A percentile compares a stretch with the other conserved stretches of the same genome.
Evolutionary conservation across 345 rosid species (phyloP).

Genomic region (Linum lewisii): DNA sequence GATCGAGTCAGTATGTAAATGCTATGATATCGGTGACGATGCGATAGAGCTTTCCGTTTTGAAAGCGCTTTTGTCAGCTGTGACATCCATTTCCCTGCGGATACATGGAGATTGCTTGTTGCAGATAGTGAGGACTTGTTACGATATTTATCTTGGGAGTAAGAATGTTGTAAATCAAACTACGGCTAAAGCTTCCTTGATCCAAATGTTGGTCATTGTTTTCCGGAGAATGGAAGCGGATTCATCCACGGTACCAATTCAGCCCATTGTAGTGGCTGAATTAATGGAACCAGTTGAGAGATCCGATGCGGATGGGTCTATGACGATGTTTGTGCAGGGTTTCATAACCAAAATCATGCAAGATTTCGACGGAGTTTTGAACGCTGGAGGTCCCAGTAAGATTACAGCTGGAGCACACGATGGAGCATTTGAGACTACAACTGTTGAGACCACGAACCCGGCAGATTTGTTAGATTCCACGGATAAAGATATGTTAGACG

Average conservation of each 20-base stretch:
- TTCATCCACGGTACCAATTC: constrained; percentile 3
- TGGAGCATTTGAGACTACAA: constrained; percentile 3
- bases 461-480: constrained; percentile 5
- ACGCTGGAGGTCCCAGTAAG: neutral
- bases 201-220: constrained; percentile 5
- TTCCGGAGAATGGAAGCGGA: constrained; percentile 7
- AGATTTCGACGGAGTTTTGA: constrained; percentile 3
- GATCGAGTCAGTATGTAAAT: constrained; percentile 1
- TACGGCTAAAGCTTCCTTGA: constrained; percentile 4
- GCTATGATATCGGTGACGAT: constrained; percentile 2
- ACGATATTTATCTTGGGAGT: constrained; percentile 2
- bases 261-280: constrained; percentile 4
- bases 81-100: constrained; percentile 2
- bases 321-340: constrained; percentile 7
- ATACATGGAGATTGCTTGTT: constrained; percentile 3
- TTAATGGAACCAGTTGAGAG: constrained; percentile 2
- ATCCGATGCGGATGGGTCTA: constrained; percentile 3
- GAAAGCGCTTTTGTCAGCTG: constrained; percentile 2
- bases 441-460: constrained; percentile 3
- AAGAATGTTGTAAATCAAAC: constrained; percentile 2
- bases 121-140: constrained; percentile 6
- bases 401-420: neutral
- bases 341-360: constrained; percentile 3
- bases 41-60: neutral
- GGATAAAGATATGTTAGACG: constrained; percentile 5